Percentiles rank a stretch among this genome's conserved stretches.
phyloP scores from a whole-genome alignment of 2,329 filamentous ascomycete species.

The Alternaria postmessia region DNA sequence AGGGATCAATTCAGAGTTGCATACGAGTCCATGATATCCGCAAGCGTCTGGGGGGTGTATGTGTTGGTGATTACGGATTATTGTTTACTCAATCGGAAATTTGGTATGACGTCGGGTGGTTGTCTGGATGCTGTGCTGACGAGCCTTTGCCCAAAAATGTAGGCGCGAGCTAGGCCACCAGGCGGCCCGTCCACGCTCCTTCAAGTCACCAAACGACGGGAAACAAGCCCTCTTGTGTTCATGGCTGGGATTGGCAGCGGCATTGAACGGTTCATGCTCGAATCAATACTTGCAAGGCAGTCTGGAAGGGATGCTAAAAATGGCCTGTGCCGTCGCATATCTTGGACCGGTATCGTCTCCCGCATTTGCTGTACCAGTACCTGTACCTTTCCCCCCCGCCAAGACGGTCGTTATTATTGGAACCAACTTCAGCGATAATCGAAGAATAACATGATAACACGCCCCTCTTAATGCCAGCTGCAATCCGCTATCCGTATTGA shows the following conservation, averaged over 20 bases:
- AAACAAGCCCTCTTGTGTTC: neutral
- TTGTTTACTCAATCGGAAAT: neutral
- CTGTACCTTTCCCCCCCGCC: slow-evolving; percentile 25
- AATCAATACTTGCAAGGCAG: neutral
- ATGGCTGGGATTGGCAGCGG: neutral
- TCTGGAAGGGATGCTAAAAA: neutral
- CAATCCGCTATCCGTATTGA: slow-evolving; percentile 7
- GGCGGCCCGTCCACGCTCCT: slow-evolving; percentile 12
- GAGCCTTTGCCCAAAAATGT: slow-evolving; percentile 36
- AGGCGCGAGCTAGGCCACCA: slow-evolving; percentile 28
- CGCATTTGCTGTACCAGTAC: slow-evolving; percentile 25
- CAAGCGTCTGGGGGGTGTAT: neutral
- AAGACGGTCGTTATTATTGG: slow-evolving; percentile 36
- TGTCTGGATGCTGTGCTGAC: slow-evolving; percentile 16
- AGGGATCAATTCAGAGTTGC: slow-evolving; percentile 9
- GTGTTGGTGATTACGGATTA: neutral
- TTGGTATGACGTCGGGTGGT: slow-evolving; percentile 24
- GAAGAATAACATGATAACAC: slow-evolving; percentile 13
- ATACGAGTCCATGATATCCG: slow-evolving; percentile 49
- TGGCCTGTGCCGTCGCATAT: neutral
- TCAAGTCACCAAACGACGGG: slow-evolving; percentile 9
- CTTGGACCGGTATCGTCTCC: slow-evolving; percentile 11
- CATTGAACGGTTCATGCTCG: neutral
- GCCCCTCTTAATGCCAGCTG: slow-evolving; percentile 1
- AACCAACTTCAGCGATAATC: slow-evolving; percentile 24